A percentile compares a stretch with the other conserved stretches of the same genome.
These are phyloP conservation scores for Cinnamomum chago DNA, from an alignment of 164 flowering plant species.

Conservation along the genomic window DNA sequence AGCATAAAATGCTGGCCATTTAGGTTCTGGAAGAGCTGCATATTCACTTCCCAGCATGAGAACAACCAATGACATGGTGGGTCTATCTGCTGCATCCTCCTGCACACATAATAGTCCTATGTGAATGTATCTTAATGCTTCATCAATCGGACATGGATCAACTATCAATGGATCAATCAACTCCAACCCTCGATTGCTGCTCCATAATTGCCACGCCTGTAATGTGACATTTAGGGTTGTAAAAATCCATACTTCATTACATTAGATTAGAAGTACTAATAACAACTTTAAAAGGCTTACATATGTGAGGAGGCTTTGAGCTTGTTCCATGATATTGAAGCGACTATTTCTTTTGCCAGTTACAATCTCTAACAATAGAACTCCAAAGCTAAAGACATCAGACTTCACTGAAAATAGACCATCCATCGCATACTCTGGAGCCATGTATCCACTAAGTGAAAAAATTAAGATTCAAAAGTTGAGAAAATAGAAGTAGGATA, in stretches of 20 bases:
- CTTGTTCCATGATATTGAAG: neutral
- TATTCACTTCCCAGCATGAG: conserved; percentile 3
- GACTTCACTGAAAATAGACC: conserved; percentile 12
- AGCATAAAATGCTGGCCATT: neutral
- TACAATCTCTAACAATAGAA: conserved; percentile 14
- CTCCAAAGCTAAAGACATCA: conserved; percentile 13
- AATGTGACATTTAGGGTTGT: neutral
- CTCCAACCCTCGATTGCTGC: neutral
- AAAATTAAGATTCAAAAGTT: neutral
- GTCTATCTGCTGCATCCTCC: conserved; percentile 11
- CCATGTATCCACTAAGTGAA: conserved; percentile 12
- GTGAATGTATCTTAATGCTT: conserved; percentile 11
- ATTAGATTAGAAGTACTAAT: neutral
- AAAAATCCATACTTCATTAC: neutral
- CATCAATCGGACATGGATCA: neutral
- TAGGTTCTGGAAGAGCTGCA: conserved; percentile 1
- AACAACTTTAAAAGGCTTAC: neutral
- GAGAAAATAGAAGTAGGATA: neutral
- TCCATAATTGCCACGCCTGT: conserved; percentile 12
- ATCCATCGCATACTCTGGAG: conserved; percentile 10
- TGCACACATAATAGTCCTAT: conserved; percentile 11
- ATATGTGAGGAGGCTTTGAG: neutral
- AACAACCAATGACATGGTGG: conserved; percentile 6
- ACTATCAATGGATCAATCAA: conserved; percentile 7
- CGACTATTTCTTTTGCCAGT: conserved; percentile 8